Percentiles rank a stretch among this genome's conserved stretches.
phyloP scores from a whole-genome alignment of 2,329 filamentous ascomycete species.

The Cladosporium halotolerans region DNA sequence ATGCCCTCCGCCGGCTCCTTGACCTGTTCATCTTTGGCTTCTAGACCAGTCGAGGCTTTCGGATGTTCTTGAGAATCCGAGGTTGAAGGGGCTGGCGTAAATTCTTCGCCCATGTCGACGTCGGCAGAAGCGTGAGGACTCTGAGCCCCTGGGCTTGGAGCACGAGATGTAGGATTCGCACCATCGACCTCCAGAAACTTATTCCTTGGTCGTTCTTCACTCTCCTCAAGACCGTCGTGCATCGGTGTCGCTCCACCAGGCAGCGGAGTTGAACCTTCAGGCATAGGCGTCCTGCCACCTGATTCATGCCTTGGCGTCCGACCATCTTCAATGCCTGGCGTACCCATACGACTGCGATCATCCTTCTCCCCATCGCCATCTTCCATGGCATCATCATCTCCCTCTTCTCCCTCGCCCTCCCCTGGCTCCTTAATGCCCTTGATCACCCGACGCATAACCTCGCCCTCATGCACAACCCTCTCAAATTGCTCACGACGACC shows the following conservation, averaged over 20 bases:
- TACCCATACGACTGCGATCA: conserved; percentile 40
- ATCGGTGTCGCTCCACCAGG: conserved; percentile 34
- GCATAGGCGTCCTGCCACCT: conserved; percentile 9
- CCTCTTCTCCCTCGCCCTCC: conserved; percentile 73
- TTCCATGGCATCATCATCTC: conserved; percentile 52
- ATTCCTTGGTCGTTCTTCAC: conserved; percentile 20
- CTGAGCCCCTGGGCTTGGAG: conserved; percentile 19
- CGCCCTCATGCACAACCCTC: conserved; percentile 84
- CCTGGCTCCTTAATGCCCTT: conserved; percentile 93
- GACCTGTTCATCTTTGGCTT: conserved; percentile 17
- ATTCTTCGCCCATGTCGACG: conserved; percentile 22
- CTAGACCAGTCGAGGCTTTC: conserved; percentile 14
- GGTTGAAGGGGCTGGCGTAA: conserved; percentile 6
- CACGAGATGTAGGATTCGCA: conserved; percentile 16
- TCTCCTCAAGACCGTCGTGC: conserved; percentile 25
- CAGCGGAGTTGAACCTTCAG: conserved; percentile 19
- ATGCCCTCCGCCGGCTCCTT: conserved; percentile 17
- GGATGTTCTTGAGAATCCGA: conserved; percentile 12
- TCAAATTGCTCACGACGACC: conserved; percentile 83
- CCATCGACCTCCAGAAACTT: conserved; percentile 26
- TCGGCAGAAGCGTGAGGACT: conserved; percentile 20
- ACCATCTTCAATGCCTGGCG: conserved; percentile 37
- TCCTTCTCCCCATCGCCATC: conserved; percentile 37
- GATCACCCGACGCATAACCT: conserved; percentile 75
- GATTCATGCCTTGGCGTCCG: conserved; percentile 12